These are phyloP conservation scores for Cenchrus fungigraminus DNA, from an alignment of 176 grass and related monocot genomes.

Conservation along the genomic window DNA sequence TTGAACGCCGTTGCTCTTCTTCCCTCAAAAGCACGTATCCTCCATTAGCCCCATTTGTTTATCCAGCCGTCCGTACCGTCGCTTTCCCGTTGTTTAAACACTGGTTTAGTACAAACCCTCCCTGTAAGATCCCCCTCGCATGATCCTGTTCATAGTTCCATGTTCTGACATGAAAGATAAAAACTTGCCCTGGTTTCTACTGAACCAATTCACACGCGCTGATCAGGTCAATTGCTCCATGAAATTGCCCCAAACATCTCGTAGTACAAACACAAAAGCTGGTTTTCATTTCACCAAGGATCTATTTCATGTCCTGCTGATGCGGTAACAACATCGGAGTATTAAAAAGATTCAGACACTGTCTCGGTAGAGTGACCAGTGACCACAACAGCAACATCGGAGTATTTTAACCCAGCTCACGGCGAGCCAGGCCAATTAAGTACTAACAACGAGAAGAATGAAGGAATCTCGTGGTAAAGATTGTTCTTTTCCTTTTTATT, in stretches of 20 bases:
- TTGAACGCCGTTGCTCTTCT: constrained; percentile 42
- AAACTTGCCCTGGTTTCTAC: neutral
- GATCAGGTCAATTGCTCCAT: neutral
- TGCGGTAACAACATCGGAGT: neutral
- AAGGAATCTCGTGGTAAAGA: constrained; percentile 48
- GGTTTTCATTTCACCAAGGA: neutral
- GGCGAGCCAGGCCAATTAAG: neutral
- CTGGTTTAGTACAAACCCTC: constrained; percentile 11
- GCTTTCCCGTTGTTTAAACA: constrained; percentile 45
- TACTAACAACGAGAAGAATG: constrained; percentile 58
- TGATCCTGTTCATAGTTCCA: neutral
- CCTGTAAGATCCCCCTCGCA: constrained; percentile 22
- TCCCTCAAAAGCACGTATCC: constrained; percentile 68
- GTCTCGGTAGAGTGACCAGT: constrained; percentile 11
- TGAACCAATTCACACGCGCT: neutral
- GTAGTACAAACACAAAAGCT: neutral
- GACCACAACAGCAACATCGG: constrained; percentile 11
- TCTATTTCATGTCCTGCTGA: neutral
- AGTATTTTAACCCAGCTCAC: constrained; percentile 17
- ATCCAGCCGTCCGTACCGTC: constrained; percentile 12
- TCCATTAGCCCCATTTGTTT: constrained; percentile 35
- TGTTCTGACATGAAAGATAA: constrained; percentile 11
- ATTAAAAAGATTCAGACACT: constrained; percentile 15
- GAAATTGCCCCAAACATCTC: neutral
- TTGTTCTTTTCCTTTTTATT: constrained; percentile 36